Evolutionary conservation across 768 basidiomycete species (phyloP).

Genomic region (Stropharia rugosoannulata): DNA sequence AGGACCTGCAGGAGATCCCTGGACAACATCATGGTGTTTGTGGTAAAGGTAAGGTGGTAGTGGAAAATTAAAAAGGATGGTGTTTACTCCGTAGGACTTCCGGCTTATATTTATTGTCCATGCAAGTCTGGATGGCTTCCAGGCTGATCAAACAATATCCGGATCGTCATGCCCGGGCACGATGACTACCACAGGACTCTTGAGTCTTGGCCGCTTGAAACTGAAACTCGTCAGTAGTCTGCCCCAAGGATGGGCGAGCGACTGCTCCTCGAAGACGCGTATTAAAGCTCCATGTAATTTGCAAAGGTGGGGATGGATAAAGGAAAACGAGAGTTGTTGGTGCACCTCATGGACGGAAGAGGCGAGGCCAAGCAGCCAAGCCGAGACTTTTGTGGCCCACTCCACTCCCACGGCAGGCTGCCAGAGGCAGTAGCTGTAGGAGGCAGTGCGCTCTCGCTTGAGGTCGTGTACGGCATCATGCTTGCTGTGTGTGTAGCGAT

Average conservation of each 20-base stretch:
- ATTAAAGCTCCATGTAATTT: too few relatives aligned
- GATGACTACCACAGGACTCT: not conserved
- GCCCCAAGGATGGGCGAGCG: too few relatives aligned
- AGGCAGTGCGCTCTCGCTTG: too few relatives aligned
- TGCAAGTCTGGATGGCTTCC: not conserved
- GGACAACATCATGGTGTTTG: constrained; percentile 2
- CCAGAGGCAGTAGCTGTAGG: not conserved
- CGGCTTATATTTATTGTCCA: constrained; percentile 1
- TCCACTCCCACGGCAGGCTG: too few relatives aligned
- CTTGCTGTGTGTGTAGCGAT: too few relatives aligned
- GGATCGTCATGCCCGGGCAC: not conserved
- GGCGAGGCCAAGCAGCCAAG: too few relatives aligned
- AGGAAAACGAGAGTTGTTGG: not conserved
- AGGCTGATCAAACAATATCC: constrained; percentile 3
- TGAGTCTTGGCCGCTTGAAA: too few relatives aligned
- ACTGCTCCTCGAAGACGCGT: too few relatives aligned
- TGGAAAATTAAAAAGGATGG: not conserved
- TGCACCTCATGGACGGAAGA: not conserved
- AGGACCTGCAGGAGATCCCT: constrained; percentile 5
- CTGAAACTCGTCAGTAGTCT: too few relatives aligned
- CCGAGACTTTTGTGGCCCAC: too few relatives aligned
- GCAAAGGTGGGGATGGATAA: too few relatives aligned
- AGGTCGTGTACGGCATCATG: too few relatives aligned
- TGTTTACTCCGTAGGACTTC: not conserved
- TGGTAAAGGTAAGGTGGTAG: not conserved